Conservation (phyloP, 2,329 filamentous ascomycete species). For the Xylariaceae sp. region DNA sequence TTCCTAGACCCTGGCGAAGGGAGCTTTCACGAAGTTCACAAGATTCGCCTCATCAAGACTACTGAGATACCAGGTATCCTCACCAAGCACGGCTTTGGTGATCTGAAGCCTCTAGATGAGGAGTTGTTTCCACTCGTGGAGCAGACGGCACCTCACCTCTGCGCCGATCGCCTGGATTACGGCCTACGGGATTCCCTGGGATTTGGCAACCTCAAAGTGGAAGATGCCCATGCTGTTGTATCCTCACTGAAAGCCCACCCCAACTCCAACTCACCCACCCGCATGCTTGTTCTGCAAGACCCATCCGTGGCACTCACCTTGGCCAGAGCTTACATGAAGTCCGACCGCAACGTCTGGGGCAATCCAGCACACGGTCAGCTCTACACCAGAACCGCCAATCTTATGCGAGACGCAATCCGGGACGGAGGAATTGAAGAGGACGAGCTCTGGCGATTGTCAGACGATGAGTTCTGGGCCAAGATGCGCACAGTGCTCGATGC, state of each 20-base stretch:
- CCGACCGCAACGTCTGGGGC: slow-evolving; percentile 34
- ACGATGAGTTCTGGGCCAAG: slow-evolving; percentile 31
- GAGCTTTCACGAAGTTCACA: slow-evolving; percentile 37
- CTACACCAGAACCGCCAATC: slow-evolving; percentile 27
- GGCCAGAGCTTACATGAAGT: slow-evolving; percentile 28
- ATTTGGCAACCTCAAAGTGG: slow-evolving; percentile 26
- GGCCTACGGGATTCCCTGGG: slow-evolving; percentile 31
- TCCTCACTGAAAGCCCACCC: slow-evolving; percentile 27
- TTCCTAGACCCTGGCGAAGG: slow-evolving; percentile 31
- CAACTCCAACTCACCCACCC: slow-evolving; percentile 13
- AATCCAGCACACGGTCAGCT: slow-evolving; percentile 32
- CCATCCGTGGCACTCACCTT: slow-evolving; percentile 25
- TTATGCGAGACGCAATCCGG: slow-evolving; percentile 24
- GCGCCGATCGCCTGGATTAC: slow-evolving; percentile 37
- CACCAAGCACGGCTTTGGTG: slow-evolving; percentile 24
- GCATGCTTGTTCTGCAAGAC: slow-evolving; percentile 30
- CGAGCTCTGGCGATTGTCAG: slow-evolving; percentile 30
- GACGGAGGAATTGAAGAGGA: slow-evolving; percentile 23
- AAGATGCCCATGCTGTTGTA: slow-evolving; percentile 25
- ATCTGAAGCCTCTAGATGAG: slow-evolving; percentile 29
- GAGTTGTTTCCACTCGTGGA: slow-evolving; percentile 35
- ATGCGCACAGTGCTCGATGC: slow-evolving; percentile 19
- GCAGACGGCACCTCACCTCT: slow-evolving; percentile 32
- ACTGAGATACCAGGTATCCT: slow-evolving; percentile 31
- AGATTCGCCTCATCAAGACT: slow-evolving; percentile 29